These are phyloP conservation scores for Hortiboletus campestris DNA, from an alignment of 768 basidiomycete genomes.

Conservation along the genomic window DNA sequence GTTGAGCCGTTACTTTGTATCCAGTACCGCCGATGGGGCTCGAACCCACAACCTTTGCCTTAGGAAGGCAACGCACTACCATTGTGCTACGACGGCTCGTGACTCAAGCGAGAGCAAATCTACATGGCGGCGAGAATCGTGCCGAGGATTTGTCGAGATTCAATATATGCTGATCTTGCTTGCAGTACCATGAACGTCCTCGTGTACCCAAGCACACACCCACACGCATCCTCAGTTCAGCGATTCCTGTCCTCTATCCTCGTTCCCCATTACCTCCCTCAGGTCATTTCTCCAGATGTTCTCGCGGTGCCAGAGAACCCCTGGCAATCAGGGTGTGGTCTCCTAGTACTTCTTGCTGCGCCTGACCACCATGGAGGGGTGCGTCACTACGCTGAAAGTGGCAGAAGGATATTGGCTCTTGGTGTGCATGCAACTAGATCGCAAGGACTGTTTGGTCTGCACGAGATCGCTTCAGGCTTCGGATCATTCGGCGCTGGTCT, in stretches of 20 bases:
- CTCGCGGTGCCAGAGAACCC: constrained; percentile 64
- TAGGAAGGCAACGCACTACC: constrained; percentile 41
- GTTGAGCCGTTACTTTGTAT: constrained; percentile 22
- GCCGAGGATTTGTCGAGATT: not conserved
- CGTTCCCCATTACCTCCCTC: constrained; percentile 75
- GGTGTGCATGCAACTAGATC: constrained; percentile 60
- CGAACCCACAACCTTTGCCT: constrained; percentile 40
- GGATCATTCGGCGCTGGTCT: constrained; percentile 33
- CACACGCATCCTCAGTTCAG: constrained; percentile 43
- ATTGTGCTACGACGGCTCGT: constrained; percentile 39
- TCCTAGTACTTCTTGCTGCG: constrained; percentile 76
- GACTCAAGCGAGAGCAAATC: accelerated
- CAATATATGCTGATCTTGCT: not conserved
- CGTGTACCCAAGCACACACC: constrained; percentile 65
- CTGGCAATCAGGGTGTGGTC: constrained; percentile 72
- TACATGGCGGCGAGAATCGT: not conserved
- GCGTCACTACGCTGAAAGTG: constrained; percentile 57
- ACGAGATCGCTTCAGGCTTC: constrained; percentile 39
- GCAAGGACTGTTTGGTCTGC: constrained; percentile 34
- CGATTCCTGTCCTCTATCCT: constrained; percentile 58
- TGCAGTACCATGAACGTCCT: constrained; percentile 63
- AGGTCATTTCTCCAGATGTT: constrained; percentile 54
- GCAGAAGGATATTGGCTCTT: constrained; percentile 71
- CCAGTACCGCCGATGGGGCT: constrained; percentile 38
- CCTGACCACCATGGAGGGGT: constrained; percentile 45